phyloP scores from a whole-genome alignment of 2,329 filamentous ascomycete species.

The Decorospora gaudefroyi region DNA sequence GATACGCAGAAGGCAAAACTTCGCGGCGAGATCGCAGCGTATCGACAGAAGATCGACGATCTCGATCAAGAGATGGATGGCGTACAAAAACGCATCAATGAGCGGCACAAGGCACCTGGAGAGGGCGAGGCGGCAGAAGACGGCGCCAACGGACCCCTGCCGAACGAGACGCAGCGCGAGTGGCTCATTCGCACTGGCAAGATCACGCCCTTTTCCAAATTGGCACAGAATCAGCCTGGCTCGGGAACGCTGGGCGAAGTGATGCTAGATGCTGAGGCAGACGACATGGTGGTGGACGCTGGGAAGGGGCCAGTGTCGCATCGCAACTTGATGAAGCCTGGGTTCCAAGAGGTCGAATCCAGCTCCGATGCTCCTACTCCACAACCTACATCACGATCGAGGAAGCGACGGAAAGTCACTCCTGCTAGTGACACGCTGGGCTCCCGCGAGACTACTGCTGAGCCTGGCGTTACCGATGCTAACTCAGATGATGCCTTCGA shows the following conservation, averaged over 20 bases:
- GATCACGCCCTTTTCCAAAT: conserved; percentile 90
- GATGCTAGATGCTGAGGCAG: conserved; percentile 80
- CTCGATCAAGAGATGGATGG: conserved; percentile 75
- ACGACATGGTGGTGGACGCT: conserved; percentile 57
- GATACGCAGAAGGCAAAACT: conserved; percentile 62
- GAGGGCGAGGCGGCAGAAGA: conserved; percentile 49
- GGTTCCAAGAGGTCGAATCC: conserved; percentile 47
- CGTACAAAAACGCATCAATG: conserved; percentile 79
- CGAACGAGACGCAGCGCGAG: conserved; percentile 82
- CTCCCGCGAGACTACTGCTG: conserved; percentile 26
- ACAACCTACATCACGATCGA: conserved; percentile 34
- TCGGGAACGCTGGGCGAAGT: conserved; percentile 75
- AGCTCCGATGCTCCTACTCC: conserved; percentile 43
- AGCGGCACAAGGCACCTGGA: conserved; percentile 65
- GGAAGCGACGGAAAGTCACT: conserved; percentile 47
- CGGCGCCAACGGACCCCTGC: conserved; percentile 64
- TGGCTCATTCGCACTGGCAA: conserved; percentile 95
- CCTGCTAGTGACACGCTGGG: conserved; percentile 12
- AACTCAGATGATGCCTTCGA: conserved; percentile 51
- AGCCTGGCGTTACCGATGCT: conserved; percentile 28
- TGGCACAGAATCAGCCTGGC: conserved; percentile 67
- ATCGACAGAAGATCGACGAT: conserved; percentile 66
- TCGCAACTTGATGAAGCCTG: conserved; percentile 55
- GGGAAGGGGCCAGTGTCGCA: conserved; percentile 51
- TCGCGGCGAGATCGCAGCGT: conserved; percentile 67